phyloP scores from a whole-genome alignment of 805 yeast genomes.

The Saitoella complicata region DNA sequence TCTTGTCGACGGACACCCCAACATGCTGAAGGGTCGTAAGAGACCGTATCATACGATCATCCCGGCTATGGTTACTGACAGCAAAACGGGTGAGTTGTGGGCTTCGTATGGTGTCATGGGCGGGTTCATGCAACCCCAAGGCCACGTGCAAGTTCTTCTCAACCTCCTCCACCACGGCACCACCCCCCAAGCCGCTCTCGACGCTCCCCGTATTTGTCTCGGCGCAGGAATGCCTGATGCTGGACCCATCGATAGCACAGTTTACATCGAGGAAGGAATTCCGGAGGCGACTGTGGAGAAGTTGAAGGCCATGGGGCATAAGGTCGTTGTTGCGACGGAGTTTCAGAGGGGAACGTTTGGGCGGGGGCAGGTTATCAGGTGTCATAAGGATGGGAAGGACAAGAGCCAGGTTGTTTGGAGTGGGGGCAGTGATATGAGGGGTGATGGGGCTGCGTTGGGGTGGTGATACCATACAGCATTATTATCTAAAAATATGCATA shows the following conservation, averaged over 20 bases:
- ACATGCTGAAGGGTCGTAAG: constrained; percentile 50
- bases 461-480: too few relatives aligned
- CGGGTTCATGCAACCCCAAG: constrained; percentile 75
- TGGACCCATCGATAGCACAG: constrained; percentile 36
- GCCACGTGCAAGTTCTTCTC: constrained; percentile 61
- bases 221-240: constrained; percentile 50
- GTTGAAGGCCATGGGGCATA: constrained; percentile 42
- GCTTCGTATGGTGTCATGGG: constrained; percentile 78
- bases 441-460: constrained; percentile 55
- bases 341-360: constrained; percentile 25
- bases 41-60: constrained; percentile 72
- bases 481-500: too few relatives aligned
- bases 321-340: constrained; percentile 29
- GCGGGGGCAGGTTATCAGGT: constrained; percentile 55
- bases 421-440: constrained; percentile 68
- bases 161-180: constrained; percentile 47
- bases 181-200: constrained; percentile 58
- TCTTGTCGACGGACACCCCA: constrained; percentile 38
- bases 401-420: constrained; percentile 34
- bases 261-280: constrained; percentile 52
- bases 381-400: constrained; percentile 15
- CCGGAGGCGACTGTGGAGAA: constrained; percentile 28
- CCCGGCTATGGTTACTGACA: constrained; percentile 55
- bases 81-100: constrained; percentile 31
- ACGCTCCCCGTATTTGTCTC: constrained; percentile 57